These are phyloP conservation scores for Psidium friedrichsthalianum DNA, from an alignment of 345 rosid species.

Conservation along the genomic window DNA sequence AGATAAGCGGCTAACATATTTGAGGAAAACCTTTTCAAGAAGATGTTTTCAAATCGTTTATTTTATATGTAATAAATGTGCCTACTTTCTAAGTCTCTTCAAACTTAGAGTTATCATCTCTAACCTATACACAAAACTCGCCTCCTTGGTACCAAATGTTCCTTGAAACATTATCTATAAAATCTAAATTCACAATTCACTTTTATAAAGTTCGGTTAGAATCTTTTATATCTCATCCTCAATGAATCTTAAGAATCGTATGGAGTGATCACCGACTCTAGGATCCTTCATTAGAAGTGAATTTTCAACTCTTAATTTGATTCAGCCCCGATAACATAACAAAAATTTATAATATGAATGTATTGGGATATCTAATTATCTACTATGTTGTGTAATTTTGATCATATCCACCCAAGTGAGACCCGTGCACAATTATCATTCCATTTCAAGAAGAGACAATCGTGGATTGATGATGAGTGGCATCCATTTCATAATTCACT, in stretches of 20 bases:
- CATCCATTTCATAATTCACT: background rate
- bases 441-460: background rate
- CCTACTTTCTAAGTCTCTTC: background rate
- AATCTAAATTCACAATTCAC: background rate
- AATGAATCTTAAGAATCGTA: background rate
- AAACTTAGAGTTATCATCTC: background rate
- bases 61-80: background rate
- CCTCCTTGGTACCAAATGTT: background rate
- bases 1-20: no score
- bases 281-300: background rate
- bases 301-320: background rate
- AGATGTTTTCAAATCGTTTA: background rate
- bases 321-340: fast-evolving
- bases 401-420: background rate
- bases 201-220: background rate
- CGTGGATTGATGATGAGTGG: background rate
- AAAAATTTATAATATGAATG: background rate
- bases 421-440: background rate
- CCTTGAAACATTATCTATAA: background rate
- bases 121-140: background rate
- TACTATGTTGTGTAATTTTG: background rate
- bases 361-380: background rate
- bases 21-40: background rate
- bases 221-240: background rate
- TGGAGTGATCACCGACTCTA: background rate